A percentile compares a stretch with the other conserved stretches of the same genome.
These are phyloP conservation scores for Vitis rotundifolia DNA, from an alignment of 164 flowering plant genomes.

Conservation along the genomic window DNA sequence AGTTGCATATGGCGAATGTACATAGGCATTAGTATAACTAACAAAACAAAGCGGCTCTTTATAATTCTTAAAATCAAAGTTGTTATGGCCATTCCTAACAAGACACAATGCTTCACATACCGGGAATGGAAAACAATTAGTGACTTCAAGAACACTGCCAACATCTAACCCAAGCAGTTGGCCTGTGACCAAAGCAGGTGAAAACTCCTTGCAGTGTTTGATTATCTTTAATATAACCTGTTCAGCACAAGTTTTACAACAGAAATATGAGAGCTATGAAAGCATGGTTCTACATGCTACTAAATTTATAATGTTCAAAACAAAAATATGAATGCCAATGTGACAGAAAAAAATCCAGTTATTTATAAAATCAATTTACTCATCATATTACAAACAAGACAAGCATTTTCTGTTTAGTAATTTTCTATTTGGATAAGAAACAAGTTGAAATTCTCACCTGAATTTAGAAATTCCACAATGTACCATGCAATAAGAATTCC, in stretches of 20 bases:
- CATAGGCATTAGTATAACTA: background rate
- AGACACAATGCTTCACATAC: conserved; percentile 33
- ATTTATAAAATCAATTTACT: too few relatives aligned
- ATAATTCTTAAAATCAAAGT: background rate
- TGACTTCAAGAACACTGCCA: conserved; percentile 98
- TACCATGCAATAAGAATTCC: too few relatives aligned
- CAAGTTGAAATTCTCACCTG: too few relatives aligned
- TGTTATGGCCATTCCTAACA: background rate
- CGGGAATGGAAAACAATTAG: conserved; percentile 96
- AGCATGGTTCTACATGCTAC: too few relatives aligned
- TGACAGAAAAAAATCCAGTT: too few relatives aligned
- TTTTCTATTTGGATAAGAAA: too few relatives aligned
- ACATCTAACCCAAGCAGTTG: conserved; percentile 97
- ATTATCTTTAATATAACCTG: conserved; percentile 90
- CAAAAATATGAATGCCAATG: too few relatives aligned
- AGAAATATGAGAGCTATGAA: too few relatives aligned
- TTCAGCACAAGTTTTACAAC: background rate
- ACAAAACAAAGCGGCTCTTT: background rate
- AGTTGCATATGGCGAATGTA: background rate
- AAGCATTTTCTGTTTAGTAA: too few relatives aligned
- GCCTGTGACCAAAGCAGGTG: conserved; percentile 88
- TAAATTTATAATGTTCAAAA: too few relatives aligned
- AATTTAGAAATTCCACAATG: too few relatives aligned
- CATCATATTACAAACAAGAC: too few relatives aligned
- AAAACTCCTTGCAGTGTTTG: conserved; percentile 93